Evolutionary conservation across 495 filamentous ascomycete species (phyloP), one percentile per base, ranked within the genome.

Genomic region (Aspergillus cavernicola): DNA sequence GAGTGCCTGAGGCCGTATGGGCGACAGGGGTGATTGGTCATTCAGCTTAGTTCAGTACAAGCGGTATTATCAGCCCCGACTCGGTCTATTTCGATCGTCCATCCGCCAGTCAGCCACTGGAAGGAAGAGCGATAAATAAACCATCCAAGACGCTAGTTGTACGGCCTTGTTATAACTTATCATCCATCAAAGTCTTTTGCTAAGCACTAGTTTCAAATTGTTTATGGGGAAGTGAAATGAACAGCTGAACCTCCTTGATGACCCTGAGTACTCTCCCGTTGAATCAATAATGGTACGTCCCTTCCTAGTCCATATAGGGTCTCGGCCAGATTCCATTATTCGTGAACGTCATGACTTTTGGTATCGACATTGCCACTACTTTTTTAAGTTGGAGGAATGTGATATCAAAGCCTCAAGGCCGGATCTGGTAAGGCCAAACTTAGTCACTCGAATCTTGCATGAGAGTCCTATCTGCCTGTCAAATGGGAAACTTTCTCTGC

Each of bases 21-120:
- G 20, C 2, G 11, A 39, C 51, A 52, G 53, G 46, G 50, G 40
- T 52, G 52, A 64, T 56, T 58, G 57, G 55, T 32, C 23, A 15
- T 15, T 43, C 33, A 24, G 8, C 56, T 57, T 50, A 32, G 15
- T 33, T n/a, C 35, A 20, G 42, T 56, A 60, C 53, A 40, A 45
- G 44, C 36, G 19, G 53, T 60, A 53, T 56, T 55, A 51, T 53
- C 48, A 51, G 35, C 42, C n/a, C n/a, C n/a, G n/a, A n/a, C n/a
- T n/a, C n/a, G n/a, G n/a, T 52, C 50, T 39, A 41, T 54, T 58
- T 46, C 35, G 52, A 60, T 58, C 38, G 38, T 47, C 49, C 32
- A 29, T 57, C 44, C 37, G 46, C 55, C 46, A 53, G 29, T 43
- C 22, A 62, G 52, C 48, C 33, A 39, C 19, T 22, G 11, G 26